phyloP scores from a whole-genome alignment of 176 grass and related monocot species.

The Aegilops bicornis region DNA sequence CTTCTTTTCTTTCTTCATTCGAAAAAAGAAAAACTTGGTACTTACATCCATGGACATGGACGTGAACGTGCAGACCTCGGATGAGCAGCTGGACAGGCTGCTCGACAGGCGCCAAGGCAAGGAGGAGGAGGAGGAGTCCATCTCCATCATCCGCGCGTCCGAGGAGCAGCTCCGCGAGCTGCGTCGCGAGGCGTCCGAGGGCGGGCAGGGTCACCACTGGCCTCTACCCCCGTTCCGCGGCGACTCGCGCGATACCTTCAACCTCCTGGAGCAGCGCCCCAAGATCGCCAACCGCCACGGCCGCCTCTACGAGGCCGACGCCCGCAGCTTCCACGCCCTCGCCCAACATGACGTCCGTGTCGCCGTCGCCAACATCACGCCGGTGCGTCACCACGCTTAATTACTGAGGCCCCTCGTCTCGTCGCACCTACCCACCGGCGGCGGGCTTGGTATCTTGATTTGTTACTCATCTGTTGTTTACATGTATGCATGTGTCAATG shows the following conservation, averaged over 20 bases:
- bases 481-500: neutral
- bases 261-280: conserved; percentile 60
- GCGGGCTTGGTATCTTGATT: neutral
- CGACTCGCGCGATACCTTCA: conserved; percentile 44
- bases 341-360: conserved; percentile 56
- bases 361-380: conserved; percentile 59
- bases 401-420: too few species aligned
- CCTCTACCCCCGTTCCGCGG: conserved; percentile 37
- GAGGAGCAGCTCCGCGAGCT: conserved; percentile 68
- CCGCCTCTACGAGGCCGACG: conserved; percentile 67
- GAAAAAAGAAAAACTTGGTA: too few species aligned
- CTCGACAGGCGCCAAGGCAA: conserved; percentile 17
- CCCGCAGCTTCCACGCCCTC: conserved; percentile 48
- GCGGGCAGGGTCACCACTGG: conserved; percentile 44
- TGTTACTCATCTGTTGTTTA: neutral
- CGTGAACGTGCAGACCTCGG: conserved; percentile 29
- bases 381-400: too few species aligned
- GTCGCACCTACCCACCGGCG: too few species aligned
- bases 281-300: conserved; percentile 57
- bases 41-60: neutral
- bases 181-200: conserved; percentile 38
- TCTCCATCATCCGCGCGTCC: conserved; percentile 39
- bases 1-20: neutral
- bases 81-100: conserved; percentile 37
- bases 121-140: neutral